A percentile compares a stretch with the other conserved stretches of the same genome.
phyloP scores from a whole-genome alignment of 139 green algal genomes.

The Chlamydomonas sp. region DNA sequence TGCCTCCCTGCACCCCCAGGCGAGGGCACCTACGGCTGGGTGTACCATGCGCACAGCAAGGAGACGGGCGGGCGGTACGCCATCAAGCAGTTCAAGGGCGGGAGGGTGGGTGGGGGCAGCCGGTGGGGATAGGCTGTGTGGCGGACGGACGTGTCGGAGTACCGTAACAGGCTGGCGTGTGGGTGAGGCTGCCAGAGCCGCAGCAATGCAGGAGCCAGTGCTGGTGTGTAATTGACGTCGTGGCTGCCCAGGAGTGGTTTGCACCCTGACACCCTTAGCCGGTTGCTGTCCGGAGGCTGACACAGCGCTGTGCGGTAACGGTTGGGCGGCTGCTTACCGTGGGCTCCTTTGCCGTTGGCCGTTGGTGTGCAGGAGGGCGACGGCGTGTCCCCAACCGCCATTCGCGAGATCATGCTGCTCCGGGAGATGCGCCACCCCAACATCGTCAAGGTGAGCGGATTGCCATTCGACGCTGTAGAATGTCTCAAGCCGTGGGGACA shows the following conservation, averaged over 20 bases:
- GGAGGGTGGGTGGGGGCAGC: slow-evolving; percentile 37
- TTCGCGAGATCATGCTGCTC: slow-evolving; percentile 84
- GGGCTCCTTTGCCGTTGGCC: not conserved
- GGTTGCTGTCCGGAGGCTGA: too few species aligned
- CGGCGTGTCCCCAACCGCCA: slow-evolving; percentile 74
- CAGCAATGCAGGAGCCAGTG: too few species aligned
- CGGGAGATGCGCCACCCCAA: slow-evolving; percentile 75
- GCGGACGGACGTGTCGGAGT: too few species aligned
- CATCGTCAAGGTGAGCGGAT: slow-evolving; percentile 63
- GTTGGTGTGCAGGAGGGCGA: slow-evolving; percentile 68
- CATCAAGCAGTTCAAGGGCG: slow-evolving; percentile 79
- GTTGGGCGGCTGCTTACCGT: not conserved
- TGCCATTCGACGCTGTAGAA: not conserved
- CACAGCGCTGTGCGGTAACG: too few species aligned
- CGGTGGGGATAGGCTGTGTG: not conserved
- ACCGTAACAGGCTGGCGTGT: too few species aligned
- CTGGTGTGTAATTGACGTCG: too few species aligned
- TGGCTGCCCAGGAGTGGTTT: too few species aligned
- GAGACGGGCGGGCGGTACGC: slow-evolving; percentile 60
- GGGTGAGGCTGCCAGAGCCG: too few species aligned
- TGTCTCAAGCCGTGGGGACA: too few species aligned
- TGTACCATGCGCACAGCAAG: slow-evolving; percentile 61
- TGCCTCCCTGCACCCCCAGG: too few species aligned
- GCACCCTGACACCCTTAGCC: too few species aligned
- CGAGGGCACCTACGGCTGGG: slow-evolving; percentile 60